Conservation (phyloP, 2,329 filamentous ascomycete genomes). For the Xylariaceae sp. region DNA sequence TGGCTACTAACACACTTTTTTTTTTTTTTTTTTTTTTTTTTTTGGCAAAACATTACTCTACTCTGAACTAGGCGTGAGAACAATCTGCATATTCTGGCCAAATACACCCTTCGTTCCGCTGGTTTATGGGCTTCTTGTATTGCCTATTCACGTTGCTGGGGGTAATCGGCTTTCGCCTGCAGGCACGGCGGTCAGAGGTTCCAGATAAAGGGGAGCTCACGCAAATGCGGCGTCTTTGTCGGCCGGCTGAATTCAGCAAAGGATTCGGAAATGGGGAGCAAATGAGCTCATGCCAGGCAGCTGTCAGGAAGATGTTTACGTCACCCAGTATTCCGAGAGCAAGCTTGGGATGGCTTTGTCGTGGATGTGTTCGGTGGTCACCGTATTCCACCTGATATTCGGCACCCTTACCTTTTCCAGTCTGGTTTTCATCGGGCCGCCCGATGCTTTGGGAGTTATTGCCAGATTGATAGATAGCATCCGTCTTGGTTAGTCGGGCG, state of each 20-base stretch:
- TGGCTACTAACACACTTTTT: background rate
- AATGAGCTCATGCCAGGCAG: background rate
- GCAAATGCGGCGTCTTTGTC: no score
- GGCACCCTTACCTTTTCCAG: conserved; percentile 6
- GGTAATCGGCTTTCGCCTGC: background rate
- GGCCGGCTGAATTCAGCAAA: no score
- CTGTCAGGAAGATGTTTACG: background rate
- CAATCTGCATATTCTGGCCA: conserved; percentile 6
- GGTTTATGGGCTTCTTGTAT: conserved; percentile 3
- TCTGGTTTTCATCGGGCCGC: conserved; percentile 5
- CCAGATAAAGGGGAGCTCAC: background rate
- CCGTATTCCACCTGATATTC: conserved; percentile 7
- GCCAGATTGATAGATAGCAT: conserved; percentile 1
- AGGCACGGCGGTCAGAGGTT: background rate
- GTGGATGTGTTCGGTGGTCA: conserved; percentile 1
- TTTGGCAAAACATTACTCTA: background rate
- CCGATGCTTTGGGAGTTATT: conserved; percentile 1
- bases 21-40: background rate
- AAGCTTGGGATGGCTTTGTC: background rate
- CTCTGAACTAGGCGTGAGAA: conserved; percentile 1
- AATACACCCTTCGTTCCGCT: background rate
- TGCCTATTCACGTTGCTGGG: conserved; percentile 1
- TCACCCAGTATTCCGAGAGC: background rate
- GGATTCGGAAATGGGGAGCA: background rate
- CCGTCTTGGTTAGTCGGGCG: conserved; percentile 2